Evolutionary conservation across 2,329 filamentous ascomycete genomes (phyloP).

Genomic region (Talaromyces islandicus): DNA sequence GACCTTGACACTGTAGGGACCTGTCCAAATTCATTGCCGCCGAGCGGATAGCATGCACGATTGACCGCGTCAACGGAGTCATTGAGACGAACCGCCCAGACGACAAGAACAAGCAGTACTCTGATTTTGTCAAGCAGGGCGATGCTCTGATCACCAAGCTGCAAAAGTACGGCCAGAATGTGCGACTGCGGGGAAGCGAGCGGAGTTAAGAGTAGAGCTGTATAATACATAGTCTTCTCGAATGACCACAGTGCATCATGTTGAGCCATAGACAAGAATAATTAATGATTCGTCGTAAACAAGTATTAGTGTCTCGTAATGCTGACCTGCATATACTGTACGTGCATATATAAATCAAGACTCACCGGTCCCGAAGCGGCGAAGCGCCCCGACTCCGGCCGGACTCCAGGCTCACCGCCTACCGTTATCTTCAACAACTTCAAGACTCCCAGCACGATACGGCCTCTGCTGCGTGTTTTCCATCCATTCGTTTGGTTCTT

Average conservation of each 20-base stretch:
- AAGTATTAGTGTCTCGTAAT: neutral
- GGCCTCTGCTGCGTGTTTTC: neutral
- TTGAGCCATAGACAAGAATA: neutral
- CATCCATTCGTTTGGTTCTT: neutral
- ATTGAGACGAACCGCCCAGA: slow-evolving; percentile 98
- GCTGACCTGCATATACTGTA: neutral
- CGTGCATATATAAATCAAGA: neutral
- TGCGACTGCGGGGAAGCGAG: slow-evolving; percentile 90
- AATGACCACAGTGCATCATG: neutral
- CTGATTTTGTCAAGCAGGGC: slow-evolving; percentile 94
- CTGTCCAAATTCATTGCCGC: slow-evolving; percentile 95
- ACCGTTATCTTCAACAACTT: neutral
- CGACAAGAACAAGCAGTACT: slow-evolving; percentile 99
- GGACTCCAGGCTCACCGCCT: neutral
- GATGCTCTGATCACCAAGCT: slow-evolving; percentile 98
- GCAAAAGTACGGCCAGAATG: slow-evolving; percentile 97
- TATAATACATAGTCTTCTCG: neutral
- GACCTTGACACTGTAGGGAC: slow-evolving; percentile 53
- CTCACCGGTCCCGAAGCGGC: neutral
- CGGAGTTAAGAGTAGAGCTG: slow-evolving; percentile 54
- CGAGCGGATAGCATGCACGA: slow-evolving; percentile 90
- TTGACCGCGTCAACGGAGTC: slow-evolving; percentile 92
- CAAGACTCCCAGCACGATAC: neutral
- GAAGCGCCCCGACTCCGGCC: neutral
- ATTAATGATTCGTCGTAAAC: no score